Base-by-base conservation (phyloP, 2,329 filamentous ascomycete species). In the Colletotrichum sp. region DNA sequence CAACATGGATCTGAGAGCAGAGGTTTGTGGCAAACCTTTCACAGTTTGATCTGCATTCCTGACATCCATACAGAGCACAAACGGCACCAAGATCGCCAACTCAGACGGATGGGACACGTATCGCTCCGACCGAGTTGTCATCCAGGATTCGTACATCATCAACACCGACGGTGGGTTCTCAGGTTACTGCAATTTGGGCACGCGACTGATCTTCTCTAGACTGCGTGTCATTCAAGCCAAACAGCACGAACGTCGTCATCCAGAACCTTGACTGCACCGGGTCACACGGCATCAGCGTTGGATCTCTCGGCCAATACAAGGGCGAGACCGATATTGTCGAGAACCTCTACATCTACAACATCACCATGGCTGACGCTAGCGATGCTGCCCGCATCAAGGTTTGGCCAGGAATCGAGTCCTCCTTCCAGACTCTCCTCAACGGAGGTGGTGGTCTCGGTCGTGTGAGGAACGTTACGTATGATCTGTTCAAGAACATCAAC, bases 221-320 rank as follows among this genome's bases (percentile, higher is more conserved):
- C 80, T 95, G 93, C 73, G 92, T 95, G 10, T 92, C 92, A 1
- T 95, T 95, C 88, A 95, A 95, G 83, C 93, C 93, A 8, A 95
- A 95, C 82, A 92, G 89, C 79, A 94, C 92, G 52, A 89, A 94
- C 77, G 90, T 95, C 6, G 83, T 95, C 6, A 89, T 95, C 6
- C 92, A 95, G 81, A 92, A 93, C 77, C 84, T 95, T 4, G 84
- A 87, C 75, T 95, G 93, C 84, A 93, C 93, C 79, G 92, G 92
- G 28, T 94, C 92, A 3, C 93, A 95, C 80, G 93, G 93, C 44
- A 94, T 95, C 78, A 92, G 90, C 12, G 92, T 95, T n/a, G 93
- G 93, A 7, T 94, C 92, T 1, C 85, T 95, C 0, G 93, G 93
- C 22, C 93, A 95, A 82, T 95, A 95, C 81, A 80, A 85, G 16